Evolutionary conservation across 345 rosid species (phyloP), one percentile per base, ranked within the genome.

Genomic region (Noccaea caerulescens): DNA sequence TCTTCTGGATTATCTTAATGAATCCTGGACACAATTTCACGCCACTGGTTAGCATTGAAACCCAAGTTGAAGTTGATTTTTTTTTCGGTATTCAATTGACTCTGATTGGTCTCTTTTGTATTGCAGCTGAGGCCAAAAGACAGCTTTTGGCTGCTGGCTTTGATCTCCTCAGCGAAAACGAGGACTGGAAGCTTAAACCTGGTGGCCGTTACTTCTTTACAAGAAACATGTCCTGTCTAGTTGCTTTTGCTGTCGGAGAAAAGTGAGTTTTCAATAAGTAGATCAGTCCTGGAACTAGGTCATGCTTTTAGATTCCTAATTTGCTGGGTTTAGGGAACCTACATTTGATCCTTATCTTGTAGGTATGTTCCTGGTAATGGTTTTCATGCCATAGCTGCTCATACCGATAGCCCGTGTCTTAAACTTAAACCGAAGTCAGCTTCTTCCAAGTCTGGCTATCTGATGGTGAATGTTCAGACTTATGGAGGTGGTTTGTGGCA

Each of bases 401-500:
- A 93, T 75, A 88, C 98, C 0, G 98, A 93, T 56, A 93, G 98
- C 59, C 98, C 98, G 0, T 93, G 98, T 82, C 87, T 93, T 68
- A 91, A 93, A 79, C 80, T 93, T 78, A 93, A 93, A 46, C 97
- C 98, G 0, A 88, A 87, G 63, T 93, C 97, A 10, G 94, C 97
- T 14, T 91, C 96, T 23, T 81, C 91, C 16, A 90, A 89, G 63
- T 87, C 98, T 59, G 84, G 87, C 61, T 91, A 84, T 72, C 82
- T 93, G 58, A 91, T 91, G 94, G 94, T 91, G 44, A 89, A 87
- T 79, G 97, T 93, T 75, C 97, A 93, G 77, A 91, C 96, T 27
- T 93, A 93, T 76, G 98, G 98, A 20, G 86, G 90, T 79, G 98
- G 97, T 74, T 80, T 93, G 71, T 93, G 98, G 98, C 96, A 93